Base-by-base conservation (phyloP, 2,329 filamentous ascomycete species). In the Fusarium avenaceum region DNA sequence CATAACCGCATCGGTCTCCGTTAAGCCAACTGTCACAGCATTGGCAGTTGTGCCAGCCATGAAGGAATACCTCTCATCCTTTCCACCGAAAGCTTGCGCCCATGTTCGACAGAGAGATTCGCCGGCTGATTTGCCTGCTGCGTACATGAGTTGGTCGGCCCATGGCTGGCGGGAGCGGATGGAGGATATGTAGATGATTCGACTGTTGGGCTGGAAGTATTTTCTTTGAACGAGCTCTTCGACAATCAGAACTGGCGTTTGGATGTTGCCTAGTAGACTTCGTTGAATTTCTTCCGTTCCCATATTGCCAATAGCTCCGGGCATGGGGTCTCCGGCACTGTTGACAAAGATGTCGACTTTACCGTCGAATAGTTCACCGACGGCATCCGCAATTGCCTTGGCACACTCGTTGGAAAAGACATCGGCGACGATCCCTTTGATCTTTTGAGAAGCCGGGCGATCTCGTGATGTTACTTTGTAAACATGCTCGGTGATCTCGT, bases 41-140 rank as follows among this genome's bases (percentile, higher is more conserved):
- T 79, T 79, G 7, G 76, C 77, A 0, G 77, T 80, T 0, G 77
- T 80, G 1, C 77, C 77, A 5, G 72, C 60, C 75, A 79, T 79
- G 43, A 79, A 79, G 0, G 65, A 54, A 45, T 76, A 79, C 65
- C 68, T 71, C 8, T 77, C 74, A 4, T 79, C 77, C 13, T 74
- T 78, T 1, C 77, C 77, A 2, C 77, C 76, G 57, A 80, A 78
- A 0, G 77, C 74, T 19, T 78, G 73, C 7, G 76, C 72, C 77
- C 77, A 80, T 8, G 76, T 76, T n/a, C 77, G 71, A n/a, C 75
- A 78, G 6, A 80, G 53, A 0, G 76, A 77, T 40, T 80, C 78
- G 0, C 77, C 75, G 0, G 77, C 78, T 0, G 77, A 77, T 52
- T 80, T 80, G 0, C 74, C 71, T 0, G 78, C 74, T 1, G 72